phyloP scores from a whole-genome alignment of 805 yeast species.

The Wickerhamiella vanderwaltii region DNA sequence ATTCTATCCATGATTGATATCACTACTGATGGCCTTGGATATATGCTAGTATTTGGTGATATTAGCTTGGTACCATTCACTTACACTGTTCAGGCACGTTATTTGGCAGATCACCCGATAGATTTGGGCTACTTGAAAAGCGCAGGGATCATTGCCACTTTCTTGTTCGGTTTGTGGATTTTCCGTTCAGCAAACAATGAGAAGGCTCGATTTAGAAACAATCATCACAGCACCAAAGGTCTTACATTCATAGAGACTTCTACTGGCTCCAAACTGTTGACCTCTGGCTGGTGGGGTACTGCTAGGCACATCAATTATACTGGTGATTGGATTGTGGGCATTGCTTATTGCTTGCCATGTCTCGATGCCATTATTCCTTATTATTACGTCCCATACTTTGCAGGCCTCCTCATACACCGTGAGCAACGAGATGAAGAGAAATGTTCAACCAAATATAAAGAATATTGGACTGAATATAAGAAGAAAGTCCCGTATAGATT shows the following conservation, averaged over 20 bases:
- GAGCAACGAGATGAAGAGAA: conserved; percentile 86
- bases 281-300: conserved; percentile 93
- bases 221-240: conserved; percentile 49
- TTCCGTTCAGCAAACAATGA: conserved; percentile 78
- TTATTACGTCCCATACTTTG: conserved; percentile 77
- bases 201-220: conserved; percentile 72
- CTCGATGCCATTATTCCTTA: conserved; percentile 75
- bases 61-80: conserved; percentile 86
- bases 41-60: conserved; percentile 92
- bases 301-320: conserved; percentile 90
- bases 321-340: conserved; percentile 88
- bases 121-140: conserved; percentile 37
- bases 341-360: conserved; percentile 87
- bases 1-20: conserved; percentile 89
- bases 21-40: conserved; percentile 94
- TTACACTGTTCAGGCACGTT: conserved; percentile 77
- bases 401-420: conserved; percentile 69
- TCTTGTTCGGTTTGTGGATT: conserved; percentile 58
- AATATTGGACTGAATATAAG: conserved; percentile 77
- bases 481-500: conserved; percentile 75
- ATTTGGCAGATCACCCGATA: conserved; percentile 51
- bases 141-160: conserved; percentile 36
- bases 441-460: conserved; percentile 75
- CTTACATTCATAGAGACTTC: conserved; percentile 58
- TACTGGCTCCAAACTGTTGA: conserved; percentile 66